Evolutionary conservation across 2,329 filamentous ascomycete species (phyloP).

Genomic region (Epichloe hybrida): DNA sequence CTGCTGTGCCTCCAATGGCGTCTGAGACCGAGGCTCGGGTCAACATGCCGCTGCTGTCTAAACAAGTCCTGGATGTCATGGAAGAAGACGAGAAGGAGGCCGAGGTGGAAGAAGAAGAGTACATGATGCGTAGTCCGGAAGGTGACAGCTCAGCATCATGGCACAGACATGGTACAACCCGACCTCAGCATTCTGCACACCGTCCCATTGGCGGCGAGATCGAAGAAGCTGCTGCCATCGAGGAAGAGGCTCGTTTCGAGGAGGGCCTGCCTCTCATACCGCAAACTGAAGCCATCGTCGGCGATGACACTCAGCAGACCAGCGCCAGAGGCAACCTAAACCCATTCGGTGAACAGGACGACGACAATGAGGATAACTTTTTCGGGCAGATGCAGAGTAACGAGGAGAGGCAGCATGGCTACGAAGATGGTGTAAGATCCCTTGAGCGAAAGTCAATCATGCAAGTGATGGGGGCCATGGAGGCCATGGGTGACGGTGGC

Average conservation of each 20-base stretch:
- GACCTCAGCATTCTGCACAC: constrained; percentile 14
- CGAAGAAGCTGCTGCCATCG: constrained; percentile 26
- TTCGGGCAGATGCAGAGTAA: constrained; percentile 38
- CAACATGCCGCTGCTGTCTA: constrained; percentile 30
- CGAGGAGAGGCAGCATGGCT: constrained; percentile 9
- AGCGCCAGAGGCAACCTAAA: constrained; percentile 12
- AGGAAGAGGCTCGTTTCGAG: constrained; percentile 48
- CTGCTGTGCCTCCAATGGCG: constrained; percentile 33
- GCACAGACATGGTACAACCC: constrained; percentile 6
- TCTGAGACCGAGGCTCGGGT: constrained; percentile 14
- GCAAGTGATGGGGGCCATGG: constrained; percentile 43
- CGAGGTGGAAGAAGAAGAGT: constrained; percentile 27
- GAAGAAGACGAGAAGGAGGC: constrained; percentile 37
- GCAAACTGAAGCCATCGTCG: constrained; percentile 10
- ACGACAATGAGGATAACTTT: constrained; percentile 47
- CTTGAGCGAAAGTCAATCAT: constrained; percentile 58
- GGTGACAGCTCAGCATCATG: constrained; percentile 4
- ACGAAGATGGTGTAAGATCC: constrained; percentile 11
- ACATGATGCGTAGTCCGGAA: constrained; percentile 9
- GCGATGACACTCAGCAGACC: constrained; percentile 7
- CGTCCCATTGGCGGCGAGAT: constrained; percentile 31
- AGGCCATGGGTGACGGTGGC: constrained; percentile 27
- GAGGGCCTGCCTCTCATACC: constrained; percentile 55
- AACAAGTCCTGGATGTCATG: constrained; percentile 40
- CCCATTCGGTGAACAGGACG: constrained; percentile 30